Evolutionary conservation across 805 yeast species (phyloP), one percentile per base, ranked within the genome.

Genomic region (Schwanniomyces polymorphus): DNA sequence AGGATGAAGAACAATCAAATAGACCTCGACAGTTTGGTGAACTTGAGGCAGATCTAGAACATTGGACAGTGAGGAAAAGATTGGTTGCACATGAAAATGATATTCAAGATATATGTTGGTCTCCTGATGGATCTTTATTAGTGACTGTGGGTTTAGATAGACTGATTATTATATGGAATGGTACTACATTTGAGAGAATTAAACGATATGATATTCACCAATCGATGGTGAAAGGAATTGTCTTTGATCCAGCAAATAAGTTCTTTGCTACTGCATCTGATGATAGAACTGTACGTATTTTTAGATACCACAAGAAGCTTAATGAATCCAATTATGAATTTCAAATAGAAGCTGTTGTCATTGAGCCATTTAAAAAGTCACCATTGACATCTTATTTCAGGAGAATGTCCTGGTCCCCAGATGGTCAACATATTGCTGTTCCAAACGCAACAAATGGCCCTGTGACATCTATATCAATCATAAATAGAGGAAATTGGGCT

Each of bases 61-160:
- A 88, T 57, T 92, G 99, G 99, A 84, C 92, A 1, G 97, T 92
- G 1, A 72, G 97, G 16, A 89, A 89, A 58, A 79, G 98, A 58
- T 77, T 91, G 12, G 97, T 90, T 16, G 99, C 97, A 1, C 99
- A 94, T 65, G 98, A 94, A 53, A 94, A 92, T 61, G 99, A 94
- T 70, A 88, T 94, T 43, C 99, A 94, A 64, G 99, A 94, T 66
- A 85, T 94, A 55, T 95, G 97, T 38, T 94, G 99, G 98, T 88
- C 97, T 1, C 97, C 98, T 0, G 98, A 92, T 61, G 87, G 96
- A 4, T 81, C 89, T 31, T 81, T 94, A 21, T 71, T 94, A 41
- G 97, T 94, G 14, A 87, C 97, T 1, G 99, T 92, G 9, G 99
- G 99, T 0, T 74, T 94, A 47, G 99, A 94, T 67, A 76, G 97